These are phyloP conservation scores for Calonectria pseudoturangicola DNA, from an alignment of 2,329 filamentous ascomycete genomes.

Conservation along the genomic window DNA sequence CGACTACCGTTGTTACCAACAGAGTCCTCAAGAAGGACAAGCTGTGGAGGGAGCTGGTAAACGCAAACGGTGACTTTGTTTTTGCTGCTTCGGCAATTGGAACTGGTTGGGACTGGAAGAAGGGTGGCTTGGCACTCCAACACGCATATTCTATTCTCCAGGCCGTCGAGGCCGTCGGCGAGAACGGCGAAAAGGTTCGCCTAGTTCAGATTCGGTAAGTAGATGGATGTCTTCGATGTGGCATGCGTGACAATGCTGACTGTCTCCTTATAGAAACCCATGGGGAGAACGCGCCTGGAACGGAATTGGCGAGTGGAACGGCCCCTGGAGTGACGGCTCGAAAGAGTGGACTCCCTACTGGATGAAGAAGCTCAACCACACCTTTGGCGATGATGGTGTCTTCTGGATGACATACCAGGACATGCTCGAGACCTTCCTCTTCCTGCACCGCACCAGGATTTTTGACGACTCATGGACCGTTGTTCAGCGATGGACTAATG, in stretches of 20 bases:
- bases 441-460: slow-evolving; percentile 66
- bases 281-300: slow-evolving; percentile 75
- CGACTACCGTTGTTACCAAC: slow-evolving; percentile 72
- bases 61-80: slow-evolving; percentile 79
- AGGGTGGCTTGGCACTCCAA: slow-evolving; percentile 64
- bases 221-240: too few relatives aligned
- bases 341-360: slow-evolving; percentile 84
- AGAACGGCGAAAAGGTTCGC: slow-evolving; percentile 62
- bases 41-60: slow-evolving; percentile 82
- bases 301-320: slow-evolving; percentile 77
- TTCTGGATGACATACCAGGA: slow-evolving; percentile 69
- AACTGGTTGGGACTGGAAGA: slow-evolving; percentile 50
- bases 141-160: slow-evolving; percentile 73
- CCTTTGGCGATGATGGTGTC: slow-evolving; percentile 81
- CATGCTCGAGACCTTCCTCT: slow-evolving; percentile 66
- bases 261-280: slow-evolving; percentile 72
- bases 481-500: slow-evolving; percentile 65
- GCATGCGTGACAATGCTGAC: slow-evolving; percentile 4
- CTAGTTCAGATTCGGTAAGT: slow-evolving; percentile 67
- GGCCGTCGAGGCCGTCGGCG: slow-evolving; percentile 65
- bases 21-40: slow-evolving; percentile 79
- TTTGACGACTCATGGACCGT: slow-evolving; percentile 68
- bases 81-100: slow-evolving; percentile 57
- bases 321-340: slow-evolving; percentile 83
- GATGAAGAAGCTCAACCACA: slow-evolving; percentile 79